A percentile compares a stretch with the other conserved stretches of the same genome.
Evolutionary conservation across 495 filamentous ascomycete species (phyloP).

Genomic region (Daldinia grandis): DNA sequence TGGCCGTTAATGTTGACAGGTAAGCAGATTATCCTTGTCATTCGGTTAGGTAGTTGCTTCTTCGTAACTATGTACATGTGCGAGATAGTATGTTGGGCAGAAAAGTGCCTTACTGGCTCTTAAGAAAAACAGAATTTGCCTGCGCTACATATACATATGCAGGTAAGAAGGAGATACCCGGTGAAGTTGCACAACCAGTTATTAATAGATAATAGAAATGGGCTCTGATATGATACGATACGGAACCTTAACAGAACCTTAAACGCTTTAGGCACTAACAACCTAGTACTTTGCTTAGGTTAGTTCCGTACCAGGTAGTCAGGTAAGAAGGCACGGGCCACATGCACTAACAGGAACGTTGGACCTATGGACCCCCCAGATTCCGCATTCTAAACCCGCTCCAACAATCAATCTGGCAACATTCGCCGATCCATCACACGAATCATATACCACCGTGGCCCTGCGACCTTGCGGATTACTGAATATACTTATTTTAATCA

Average conservation of each 20-base stretch:
- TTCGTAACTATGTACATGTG: neutral
- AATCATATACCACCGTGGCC: constrained; percentile 37
- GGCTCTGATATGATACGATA: neutral
- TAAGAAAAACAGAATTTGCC: neutral
- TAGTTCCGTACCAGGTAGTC: neutral
- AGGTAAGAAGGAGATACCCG: constrained; percentile 1
- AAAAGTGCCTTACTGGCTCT: neutral
- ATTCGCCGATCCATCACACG: constrained; percentile 41
- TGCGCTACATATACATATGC: neutral
- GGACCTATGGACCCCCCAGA: constrained; percentile 27
- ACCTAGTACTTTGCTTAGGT: too few relatives aligned
- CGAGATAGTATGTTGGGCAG: neutral
- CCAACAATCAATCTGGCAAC: constrained; percentile 45
- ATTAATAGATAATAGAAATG: neutral
- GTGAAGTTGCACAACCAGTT: neutral
- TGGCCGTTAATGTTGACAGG: neutral
- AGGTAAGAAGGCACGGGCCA: constrained; percentile 8
- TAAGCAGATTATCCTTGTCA: neutral
- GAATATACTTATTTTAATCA: constrained; percentile 41
- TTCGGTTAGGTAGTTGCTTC: neutral
- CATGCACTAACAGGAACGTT: constrained; percentile 16
- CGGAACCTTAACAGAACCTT: neutral
- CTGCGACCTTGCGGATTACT: constrained; percentile 30
- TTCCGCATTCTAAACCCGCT: constrained; percentile 20
- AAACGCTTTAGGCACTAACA: neutral